phyloP scores from a whole-genome alignment of 139 green algal genomes.

The Picochlorum costavermella region DNA sequence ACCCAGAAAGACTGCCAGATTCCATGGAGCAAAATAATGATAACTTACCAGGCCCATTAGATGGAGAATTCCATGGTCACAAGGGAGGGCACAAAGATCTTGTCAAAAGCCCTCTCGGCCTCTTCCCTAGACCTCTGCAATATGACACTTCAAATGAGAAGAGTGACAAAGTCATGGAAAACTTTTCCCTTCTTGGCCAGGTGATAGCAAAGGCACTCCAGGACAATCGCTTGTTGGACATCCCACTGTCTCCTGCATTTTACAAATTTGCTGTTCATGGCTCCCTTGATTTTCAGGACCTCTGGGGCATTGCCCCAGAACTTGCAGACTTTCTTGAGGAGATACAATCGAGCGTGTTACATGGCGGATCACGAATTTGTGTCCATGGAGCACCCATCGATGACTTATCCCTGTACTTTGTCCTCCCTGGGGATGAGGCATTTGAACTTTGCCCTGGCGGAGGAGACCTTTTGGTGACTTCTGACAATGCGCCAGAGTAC shows the following conservation, averaged over 20 bases:
- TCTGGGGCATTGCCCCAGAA: constrained; percentile 59
- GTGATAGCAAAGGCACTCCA: constrained; percentile 87
- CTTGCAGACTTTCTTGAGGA: constrained; percentile 64
- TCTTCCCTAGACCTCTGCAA: constrained; percentile 79
- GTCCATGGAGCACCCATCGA: constrained; percentile 70
- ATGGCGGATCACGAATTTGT: constrained; percentile 24
- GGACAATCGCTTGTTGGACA: constrained; percentile 85
- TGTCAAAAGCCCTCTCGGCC: constrained; percentile 67
- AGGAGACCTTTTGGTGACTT: constrained; percentile 49
- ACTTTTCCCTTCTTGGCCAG: constrained; percentile 81
- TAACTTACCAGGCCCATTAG: too few relatives aligned
- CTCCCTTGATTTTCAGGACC: constrained; percentile 66
- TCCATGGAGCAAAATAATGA: too few relatives aligned
- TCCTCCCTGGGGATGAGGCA: constrained; percentile 69
- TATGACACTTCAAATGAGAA: neutral
- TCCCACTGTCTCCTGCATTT: constrained; percentile 78
- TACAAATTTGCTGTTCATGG: constrained; percentile 57
- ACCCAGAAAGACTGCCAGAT: constrained; percentile 28
- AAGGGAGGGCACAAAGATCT: constrained; percentile 24
- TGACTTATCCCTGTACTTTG: constrained; percentile 92
- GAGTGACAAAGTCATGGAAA: constrained; percentile 25
- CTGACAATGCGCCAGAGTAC: constrained; percentile 68
- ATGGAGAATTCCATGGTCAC: too few relatives aligned
- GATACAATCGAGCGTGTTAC: constrained; percentile 3
- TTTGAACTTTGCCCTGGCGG: constrained; percentile 63